Evolutionary conservation across 1,284 basidiomycete species (phyloP), one percentile per base, ranked within the genome.

Genomic region (Heliocybe sulcata): DNA sequence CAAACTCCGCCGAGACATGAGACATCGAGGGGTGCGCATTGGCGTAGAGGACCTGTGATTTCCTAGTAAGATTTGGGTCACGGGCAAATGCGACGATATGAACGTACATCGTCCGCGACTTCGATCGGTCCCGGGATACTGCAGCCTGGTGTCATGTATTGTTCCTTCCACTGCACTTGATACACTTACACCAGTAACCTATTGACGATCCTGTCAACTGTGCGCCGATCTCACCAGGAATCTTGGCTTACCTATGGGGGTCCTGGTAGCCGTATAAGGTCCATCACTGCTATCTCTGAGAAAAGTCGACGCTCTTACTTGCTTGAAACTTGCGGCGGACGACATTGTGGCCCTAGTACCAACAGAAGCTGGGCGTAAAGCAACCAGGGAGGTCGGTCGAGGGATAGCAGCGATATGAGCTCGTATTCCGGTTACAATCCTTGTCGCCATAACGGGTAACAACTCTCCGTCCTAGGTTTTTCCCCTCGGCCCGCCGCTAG

Each of bases 1-100:
- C 81, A 69, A 99, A 98, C 52, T 94, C 92, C 12, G 88, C 83
- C 45, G 93, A 91, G 64, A 95, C 88, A 72, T 99, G 97, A 49
- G 88, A 90, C 75, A 94, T 83, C 54, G 89, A 86, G 0, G 94
- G 90, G 60, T 90, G 89, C 0, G 92, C 91, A 76, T 92, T 92
- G 58, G 91, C 90, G 64, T 76, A 86, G 60, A 93, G 75, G 56
- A 84, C 80, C 80, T 81, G 52, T 48, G n/a, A 4, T 42, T 42
- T 16, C 25, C 26, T 35, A 26, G 26, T n/a, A n/a, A 29, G 25
- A 42, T 42, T 42, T 16, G 8, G 38, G n/a, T 3, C 19, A 35
- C 38, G 38, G 29, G 12, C 38, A 42, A n/a, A 54, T 20, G 19
- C 19, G 47, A 14, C n/a, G 51, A 25, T n/a, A 35, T 25, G 55